Evolutionary conservation across 148 eudicot genomes (phyloP).

Genomic region (Talinum fruticosum): DNA sequence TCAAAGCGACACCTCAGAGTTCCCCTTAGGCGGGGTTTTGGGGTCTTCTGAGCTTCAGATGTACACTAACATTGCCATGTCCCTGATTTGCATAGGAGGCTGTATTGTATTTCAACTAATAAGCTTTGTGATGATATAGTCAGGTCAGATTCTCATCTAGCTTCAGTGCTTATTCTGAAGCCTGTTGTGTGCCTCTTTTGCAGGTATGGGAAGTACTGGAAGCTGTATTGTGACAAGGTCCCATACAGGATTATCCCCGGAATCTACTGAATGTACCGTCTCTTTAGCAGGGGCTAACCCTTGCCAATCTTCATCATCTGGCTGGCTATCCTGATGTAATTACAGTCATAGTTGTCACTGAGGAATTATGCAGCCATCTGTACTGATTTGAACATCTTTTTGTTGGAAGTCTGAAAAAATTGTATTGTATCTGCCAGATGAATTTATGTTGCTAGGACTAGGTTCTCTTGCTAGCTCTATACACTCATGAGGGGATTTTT

Average conservation of each 20-base stretch:
- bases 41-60: no score
- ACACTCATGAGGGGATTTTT: no score
- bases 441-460: no score
- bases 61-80: no score
- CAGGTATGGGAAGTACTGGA: conserved; percentile 99
- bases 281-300: background rate
- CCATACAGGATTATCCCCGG: conserved; percentile 83
- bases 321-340: background rate
- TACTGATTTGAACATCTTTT: background rate
- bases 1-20: no score
- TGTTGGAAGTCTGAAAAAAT: background rate
- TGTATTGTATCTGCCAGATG: background rate
- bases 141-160: background rate
- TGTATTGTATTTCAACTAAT: no score
- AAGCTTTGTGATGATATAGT: background rate
- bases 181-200: conserved; percentile 15
- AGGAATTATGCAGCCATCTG: background rate
- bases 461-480: background rate
- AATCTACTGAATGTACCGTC: conserved; percentile 46
- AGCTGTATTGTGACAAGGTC: conserved; percentile 79
- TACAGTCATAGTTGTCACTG: background rate
- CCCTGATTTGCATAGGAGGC: no score
- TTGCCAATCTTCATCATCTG: background rate
- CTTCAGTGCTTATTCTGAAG: background rate
- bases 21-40: no score